These are phyloP conservation scores for Tulasnella sp. DNA, from an alignment of 768 basidiomycete genomes.

Conservation along the genomic window DNA sequence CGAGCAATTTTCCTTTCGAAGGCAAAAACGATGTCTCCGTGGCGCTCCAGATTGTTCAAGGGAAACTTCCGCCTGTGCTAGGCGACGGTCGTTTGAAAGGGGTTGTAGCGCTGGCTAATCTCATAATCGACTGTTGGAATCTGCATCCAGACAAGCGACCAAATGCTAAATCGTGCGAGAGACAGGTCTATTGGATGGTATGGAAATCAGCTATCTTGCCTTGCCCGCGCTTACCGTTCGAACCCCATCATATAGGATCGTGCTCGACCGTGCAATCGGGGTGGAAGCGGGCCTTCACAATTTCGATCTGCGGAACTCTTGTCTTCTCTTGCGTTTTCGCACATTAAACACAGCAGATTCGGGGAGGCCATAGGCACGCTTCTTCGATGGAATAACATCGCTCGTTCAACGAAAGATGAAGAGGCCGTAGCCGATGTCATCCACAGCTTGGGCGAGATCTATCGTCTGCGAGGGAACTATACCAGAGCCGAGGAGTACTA, in stretches of 20 bases:
- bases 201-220: not conserved
- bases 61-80: not conserved
- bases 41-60: not conserved
- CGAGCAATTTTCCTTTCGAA: not conserved
- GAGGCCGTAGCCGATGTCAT: not conserved
- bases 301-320: not conserved
- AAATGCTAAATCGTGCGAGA: not conserved
- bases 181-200: conserved; percentile 1
- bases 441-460: not conserved
- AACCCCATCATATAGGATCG: not conserved
- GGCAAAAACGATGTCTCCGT: not conserved
- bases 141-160: not conserved
- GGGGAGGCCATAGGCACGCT: not conserved
- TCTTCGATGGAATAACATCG: not conserved
- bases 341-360: not conserved
- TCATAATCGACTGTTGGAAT: not conserved
- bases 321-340: not conserved
- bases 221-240: not conserved
- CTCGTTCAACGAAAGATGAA: not conserved
- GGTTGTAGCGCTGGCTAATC: not conserved
- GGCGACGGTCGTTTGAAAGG: not conserved
- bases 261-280: not conserved
- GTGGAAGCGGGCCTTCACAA: not conserved
- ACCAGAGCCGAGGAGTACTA: not conserved
- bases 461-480: not conserved